These are phyloP conservation scores for Thuidium tamariscinum DNA, from an alignment of 225 moss, liverwort and hornwort species.

Conservation along the genomic window DNA sequence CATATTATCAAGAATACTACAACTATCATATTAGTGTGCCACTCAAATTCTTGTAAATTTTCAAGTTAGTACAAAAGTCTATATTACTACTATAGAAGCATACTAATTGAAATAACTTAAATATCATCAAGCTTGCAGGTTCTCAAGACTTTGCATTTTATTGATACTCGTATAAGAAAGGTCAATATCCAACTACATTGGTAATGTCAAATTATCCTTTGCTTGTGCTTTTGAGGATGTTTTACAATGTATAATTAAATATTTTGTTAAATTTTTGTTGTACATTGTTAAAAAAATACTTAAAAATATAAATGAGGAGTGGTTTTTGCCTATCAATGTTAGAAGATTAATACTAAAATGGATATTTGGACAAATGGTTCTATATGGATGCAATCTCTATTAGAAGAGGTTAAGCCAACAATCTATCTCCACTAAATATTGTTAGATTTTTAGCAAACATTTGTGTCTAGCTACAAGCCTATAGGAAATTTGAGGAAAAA, in stretches of 20 bases:
- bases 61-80: not conserved
- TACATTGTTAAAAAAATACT: not conserved
- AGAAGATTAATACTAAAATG: not conserved
- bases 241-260: not conserved
- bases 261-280: not conserved
- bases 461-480: not conserved
- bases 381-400: fast-evolving
- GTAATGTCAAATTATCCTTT: not conserved
- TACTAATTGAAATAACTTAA: not conserved
- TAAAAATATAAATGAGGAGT: fast-evolving
- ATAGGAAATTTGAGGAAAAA: not conserved
- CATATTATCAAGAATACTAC: not conserved
- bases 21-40: too few relatives aligned
- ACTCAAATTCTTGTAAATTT: not conserved
- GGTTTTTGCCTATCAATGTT: not conserved
- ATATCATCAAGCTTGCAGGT: not conserved
- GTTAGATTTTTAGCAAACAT: not conserved
- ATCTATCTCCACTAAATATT: not conserved
- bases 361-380: not conserved
- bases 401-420: not conserved
- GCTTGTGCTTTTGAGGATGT: fast-evolving
- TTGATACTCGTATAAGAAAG: not conserved
- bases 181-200: not conserved
- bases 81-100: fast-evolving
- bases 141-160: not conserved